phyloP scores from a whole-genome alignment of 768 basidiomycete genomes.

The Trametes coccinea region DNA sequence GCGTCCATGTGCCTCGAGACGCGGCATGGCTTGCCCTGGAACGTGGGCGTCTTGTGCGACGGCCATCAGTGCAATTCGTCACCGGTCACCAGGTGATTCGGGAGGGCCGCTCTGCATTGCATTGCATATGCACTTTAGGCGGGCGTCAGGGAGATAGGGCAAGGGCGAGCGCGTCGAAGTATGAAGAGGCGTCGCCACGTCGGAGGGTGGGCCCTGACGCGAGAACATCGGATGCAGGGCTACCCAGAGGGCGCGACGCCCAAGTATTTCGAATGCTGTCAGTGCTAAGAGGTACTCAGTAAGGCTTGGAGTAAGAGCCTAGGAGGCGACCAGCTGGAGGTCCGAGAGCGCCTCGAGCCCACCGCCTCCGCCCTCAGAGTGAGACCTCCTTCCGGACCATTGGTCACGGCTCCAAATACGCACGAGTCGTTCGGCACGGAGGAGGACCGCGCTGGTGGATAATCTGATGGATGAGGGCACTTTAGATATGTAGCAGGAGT shows the following conservation, averaged over 20 bases:
- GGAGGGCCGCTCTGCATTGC: not conserved
- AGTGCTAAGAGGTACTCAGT: too few species aligned
- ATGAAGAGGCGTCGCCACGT: not conserved
- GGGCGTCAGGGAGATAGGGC: not conserved
- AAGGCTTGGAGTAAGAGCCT: too few species aligned
- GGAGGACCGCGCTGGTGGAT: not conserved
- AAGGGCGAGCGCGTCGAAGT: not conserved
- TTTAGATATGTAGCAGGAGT: not conserved
- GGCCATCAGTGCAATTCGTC: slow-evolving; percentile 2
- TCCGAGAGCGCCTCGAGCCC: not conserved
- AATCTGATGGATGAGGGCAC: not conserved
- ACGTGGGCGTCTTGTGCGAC: not conserved
- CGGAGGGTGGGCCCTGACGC: not conserved
- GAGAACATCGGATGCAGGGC: slow-evolving; percentile 2
- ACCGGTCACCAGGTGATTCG: not conserved
- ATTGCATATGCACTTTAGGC: not conserved
- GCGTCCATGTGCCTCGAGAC: not conserved
- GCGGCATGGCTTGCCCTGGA: not conserved
- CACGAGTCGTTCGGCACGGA: not conserved
- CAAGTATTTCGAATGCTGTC: too few species aligned
- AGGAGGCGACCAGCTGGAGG: too few species aligned
- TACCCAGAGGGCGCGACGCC: too few species aligned
- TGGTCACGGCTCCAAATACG: not conserved
- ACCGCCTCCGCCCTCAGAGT: not conserved
- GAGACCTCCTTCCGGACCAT: not conserved